Evolutionary conservation across 495 filamentous ascomycete species (phyloP), one percentile per base, ranked within the genome.

Genomic region (Neurospora sp.): DNA sequence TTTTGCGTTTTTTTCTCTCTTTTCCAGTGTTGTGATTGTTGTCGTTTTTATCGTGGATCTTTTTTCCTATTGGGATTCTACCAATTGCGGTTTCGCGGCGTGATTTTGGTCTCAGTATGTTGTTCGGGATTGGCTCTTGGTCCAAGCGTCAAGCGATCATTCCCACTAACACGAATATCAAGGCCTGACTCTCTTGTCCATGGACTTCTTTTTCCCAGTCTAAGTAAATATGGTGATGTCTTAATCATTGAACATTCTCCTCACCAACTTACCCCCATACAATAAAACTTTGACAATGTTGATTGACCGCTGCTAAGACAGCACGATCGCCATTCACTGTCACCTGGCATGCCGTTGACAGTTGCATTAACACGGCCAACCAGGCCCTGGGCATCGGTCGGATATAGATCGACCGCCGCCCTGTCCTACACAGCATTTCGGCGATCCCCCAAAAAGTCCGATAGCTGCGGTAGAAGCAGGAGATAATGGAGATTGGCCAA

Each of bases 11-110:
- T 9, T 17, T 62, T 7, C 1, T 15, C 2, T 1, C 13, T 1
- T 17, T 34, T 7, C 1, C 10, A 15, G 5, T 8, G 11, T 34
- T 1, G 5, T 24, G 13, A 8, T 4, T 34, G 5, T 2, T 24
- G n/a, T 13, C 5, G 4, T 24, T 24, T 24, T 24, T 24, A 0
- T 24, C 21, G 0, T 24, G 0, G 10, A 24, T 13, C 4, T 2
- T 24, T 15, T 1, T 28, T 24, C 2, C 2, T 39, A 15, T 15
- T 6, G 45, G 21, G 10, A 15, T 54, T 54, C 45, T 21, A 15
- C 2, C 4, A 4, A 54, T 13, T 24, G 10, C 21, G 10, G 4
- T 13, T 1, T 1, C 43, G 1, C 11, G n/a, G 43, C 1, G 4
- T 24, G n/a, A 1, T 48, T 5, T 4, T 21, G n/a, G 43, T 21